A percentile compares a stretch with the other conserved stretches of the same genome.
These are phyloP conservation scores for Trebouxiophyceae sp. DNA, from an alignment of 163 green algal genomes.

Conservation along the genomic window DNA sequence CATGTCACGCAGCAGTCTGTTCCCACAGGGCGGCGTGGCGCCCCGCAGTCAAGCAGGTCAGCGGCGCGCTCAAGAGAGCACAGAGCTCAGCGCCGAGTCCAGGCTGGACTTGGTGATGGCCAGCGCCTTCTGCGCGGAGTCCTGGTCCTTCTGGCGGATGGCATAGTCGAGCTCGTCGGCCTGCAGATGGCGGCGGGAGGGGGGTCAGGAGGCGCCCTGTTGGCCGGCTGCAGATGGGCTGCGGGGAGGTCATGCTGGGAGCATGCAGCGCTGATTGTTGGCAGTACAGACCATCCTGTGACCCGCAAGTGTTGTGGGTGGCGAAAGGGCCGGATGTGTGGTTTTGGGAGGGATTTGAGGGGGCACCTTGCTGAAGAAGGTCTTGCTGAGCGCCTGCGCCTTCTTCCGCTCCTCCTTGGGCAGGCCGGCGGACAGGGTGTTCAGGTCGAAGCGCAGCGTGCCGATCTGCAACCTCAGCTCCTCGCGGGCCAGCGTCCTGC, in stretches of 20 bases:
- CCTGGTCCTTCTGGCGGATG: slow-evolving; percentile 72
- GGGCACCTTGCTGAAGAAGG: slow-evolving; percentile 61
- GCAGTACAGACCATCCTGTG: not conserved
- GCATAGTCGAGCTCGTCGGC: slow-evolving; percentile 72
- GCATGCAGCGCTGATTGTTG: no score
- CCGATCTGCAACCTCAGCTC: slow-evolving; percentile 77
- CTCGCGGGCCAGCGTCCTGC: slow-evolving; percentile 74
- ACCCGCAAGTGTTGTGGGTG: not conserved
- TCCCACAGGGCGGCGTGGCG: no score
- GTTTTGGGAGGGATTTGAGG: not conserved
- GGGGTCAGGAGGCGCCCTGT: no score
- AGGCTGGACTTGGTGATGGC: slow-evolving; percentile 43
- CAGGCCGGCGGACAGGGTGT: slow-evolving; percentile 14
- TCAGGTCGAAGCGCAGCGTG: slow-evolving; percentile 75
- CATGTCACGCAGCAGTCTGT: no score
- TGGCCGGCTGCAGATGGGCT: no score
- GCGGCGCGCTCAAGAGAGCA: slow-evolving; percentile 10
- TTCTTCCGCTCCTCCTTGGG: slow-evolving; percentile 72
- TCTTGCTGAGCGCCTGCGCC: slow-evolving; percentile 51
- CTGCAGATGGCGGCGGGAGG: slow-evolving; percentile 24
- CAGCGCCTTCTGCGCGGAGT: slow-evolving; percentile 42
- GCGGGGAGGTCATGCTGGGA: no score
- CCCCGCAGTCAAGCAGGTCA: no score
- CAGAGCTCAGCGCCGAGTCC: slow-evolving; percentile 38
- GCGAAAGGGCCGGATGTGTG: not conserved